These are phyloP conservation scores for Sugiyamaella valdiviana DNA, from an alignment of 805 yeast species.

Conservation along the genomic window DNA sequence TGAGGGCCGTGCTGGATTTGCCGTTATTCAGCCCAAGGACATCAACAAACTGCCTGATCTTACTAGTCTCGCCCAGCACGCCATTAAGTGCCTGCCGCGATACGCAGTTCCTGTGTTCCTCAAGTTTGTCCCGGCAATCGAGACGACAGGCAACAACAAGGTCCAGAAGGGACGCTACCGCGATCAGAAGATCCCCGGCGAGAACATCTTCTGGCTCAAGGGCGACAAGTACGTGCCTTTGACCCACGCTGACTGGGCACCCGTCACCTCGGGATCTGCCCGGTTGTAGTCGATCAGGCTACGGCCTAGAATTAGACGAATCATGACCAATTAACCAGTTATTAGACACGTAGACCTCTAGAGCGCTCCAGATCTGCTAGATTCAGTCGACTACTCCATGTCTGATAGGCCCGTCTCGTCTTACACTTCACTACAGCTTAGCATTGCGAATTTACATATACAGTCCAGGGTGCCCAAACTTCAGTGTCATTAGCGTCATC, in stretches of 20 bases:
- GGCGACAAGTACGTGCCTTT: constrained; percentile 49
- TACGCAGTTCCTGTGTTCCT: constrained; percentile 83
- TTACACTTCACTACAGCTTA: background rate
- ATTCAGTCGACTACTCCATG: too few species aligned
- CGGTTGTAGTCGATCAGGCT: constrained; percentile 21
- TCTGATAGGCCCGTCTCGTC: too few species aligned
- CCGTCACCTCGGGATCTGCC: constrained; percentile 26
- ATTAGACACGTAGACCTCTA: background rate
- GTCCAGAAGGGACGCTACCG: constrained; percentile 61
- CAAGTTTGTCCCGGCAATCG: constrained; percentile 57
- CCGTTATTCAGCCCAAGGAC: constrained; percentile 52
- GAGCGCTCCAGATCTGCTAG: too few species aligned
- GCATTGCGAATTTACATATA: background rate
- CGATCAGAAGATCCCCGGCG: constrained; percentile 37
- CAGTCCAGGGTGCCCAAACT: background rate
- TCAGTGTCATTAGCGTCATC: too few species aligned
- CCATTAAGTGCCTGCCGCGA: constrained; percentile 53
- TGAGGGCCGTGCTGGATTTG: constrained; percentile 94
- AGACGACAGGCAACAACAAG: constrained; percentile 75
- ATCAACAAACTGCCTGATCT: constrained; percentile 34
- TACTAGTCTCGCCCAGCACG: constrained; percentile 33
- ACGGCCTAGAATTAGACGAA: background rate
- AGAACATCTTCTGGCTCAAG: constrained; percentile 66
- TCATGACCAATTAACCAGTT: background rate
- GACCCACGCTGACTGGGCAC: constrained; percentile 51